Percentiles rank a stretch among this genome's conserved stretches.
Evolutionary conservation across 257 asterid genomes (phyloP).

Genomic region (Rhazya stricta): DNA sequence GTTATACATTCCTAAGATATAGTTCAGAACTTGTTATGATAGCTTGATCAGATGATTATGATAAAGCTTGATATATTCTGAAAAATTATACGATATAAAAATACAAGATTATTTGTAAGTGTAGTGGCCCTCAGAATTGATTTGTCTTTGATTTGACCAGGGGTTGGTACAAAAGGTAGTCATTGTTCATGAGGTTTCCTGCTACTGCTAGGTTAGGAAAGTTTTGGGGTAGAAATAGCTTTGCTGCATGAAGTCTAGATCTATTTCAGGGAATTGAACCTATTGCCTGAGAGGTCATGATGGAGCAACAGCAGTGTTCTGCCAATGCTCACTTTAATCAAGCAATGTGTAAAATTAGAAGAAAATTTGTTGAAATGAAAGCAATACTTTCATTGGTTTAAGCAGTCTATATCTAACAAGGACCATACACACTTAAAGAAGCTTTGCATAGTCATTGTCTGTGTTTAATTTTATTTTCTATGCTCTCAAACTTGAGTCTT

Average conservation of each 20-base stretch:
- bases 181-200: no score
- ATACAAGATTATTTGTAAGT: background rate
- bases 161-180: background rate
- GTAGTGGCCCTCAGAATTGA: background rate
- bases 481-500: background rate
- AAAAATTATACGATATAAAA: background rate
- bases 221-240: background rate
- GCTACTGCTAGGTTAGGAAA: background rate
- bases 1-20: background rate
- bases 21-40: background rate
- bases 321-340: no score
- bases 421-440: background rate
- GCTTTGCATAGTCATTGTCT: background rate
- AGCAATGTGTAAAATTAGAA: no score
- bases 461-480: background rate
- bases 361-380: background rate
- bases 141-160: background rate
- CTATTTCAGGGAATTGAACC: no score
- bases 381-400: background rate
- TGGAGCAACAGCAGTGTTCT: no score
- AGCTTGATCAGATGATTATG: background rate
- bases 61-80: background rate
- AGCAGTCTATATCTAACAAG: background rate
- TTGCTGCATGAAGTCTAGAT: no score
- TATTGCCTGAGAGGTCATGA: no score